Evolutionary conservation across 2,329 filamentous ascomycete species (phyloP).

Genomic region (Trichoderma asperellum): DNA sequence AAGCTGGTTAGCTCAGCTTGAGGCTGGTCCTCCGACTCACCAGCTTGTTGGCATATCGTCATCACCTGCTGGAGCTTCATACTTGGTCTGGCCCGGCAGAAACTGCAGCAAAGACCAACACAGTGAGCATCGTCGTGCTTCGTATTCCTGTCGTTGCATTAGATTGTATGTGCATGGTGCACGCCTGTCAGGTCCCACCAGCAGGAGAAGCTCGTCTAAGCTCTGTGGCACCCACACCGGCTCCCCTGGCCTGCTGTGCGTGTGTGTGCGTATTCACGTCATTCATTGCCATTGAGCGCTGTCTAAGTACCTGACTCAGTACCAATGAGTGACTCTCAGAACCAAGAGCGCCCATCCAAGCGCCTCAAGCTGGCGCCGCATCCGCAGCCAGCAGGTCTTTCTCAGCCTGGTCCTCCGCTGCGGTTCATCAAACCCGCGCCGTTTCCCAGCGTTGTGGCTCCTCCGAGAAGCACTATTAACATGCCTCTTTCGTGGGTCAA

Average conservation of each 20-base stretch:
- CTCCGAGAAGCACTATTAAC: neutral
- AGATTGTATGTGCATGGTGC: slow-evolving; percentile 9
- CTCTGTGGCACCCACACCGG: slow-evolving; percentile 18
- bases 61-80: neutral
- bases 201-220: neutral
- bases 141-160: neutral
- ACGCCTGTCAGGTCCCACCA: neutral
- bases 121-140: neutral
- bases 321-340: slow-evolving; percentile 31
- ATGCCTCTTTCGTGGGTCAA: slow-evolving; percentile 1
- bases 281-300: neutral
- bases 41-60: neutral
- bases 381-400: neutral
- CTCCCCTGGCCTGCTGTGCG: neutral
- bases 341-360: slow-evolving; percentile 33
- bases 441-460: neutral
- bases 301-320: slow-evolving; percentile 8
- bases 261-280: slow-evolving; percentile 18
- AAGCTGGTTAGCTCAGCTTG: neutral
- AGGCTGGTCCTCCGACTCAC: neutral
- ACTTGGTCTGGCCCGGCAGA: neutral
- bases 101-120: neutral
- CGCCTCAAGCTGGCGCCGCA: slow-evolving; percentile 33
- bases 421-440: neutral
- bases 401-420: neutral